Evolutionary conservation across 257 asterid genomes (phyloP), one percentile per base, ranked within the genome.

Genomic region (Verbena officinalis): DNA sequence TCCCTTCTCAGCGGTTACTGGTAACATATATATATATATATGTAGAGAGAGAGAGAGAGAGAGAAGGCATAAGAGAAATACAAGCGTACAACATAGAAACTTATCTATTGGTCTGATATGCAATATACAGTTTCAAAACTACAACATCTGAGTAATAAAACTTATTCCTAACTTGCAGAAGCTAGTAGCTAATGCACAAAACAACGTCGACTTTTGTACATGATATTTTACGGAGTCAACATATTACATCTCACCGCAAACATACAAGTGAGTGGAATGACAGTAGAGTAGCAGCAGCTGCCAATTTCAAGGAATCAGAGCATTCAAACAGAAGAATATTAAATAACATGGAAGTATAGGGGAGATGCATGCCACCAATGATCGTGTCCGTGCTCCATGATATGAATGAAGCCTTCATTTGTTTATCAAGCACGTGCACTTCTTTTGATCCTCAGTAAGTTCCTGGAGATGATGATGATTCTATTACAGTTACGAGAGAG

Each of bases 361-460:
- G 33, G 2, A 27, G 33, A 27, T 27, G 5, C 33, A 27, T 5
- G n/a, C 33, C 2, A 27, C 33, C 33, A 2, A 27, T 27, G 5
- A 27, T n/a, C n/a, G n/a, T 5, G 33, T 27, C 2, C 33, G 2
- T 2, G 33, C 4, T 27, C 33, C 33, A n/a, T 27, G 33, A 27
- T 27, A 27, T 5, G 33, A 27, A 27, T 5, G 33, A 27, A 5
- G 33, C 56, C 75, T 60, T 79, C 79, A 87, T 62, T 77, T 77
- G 23, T 84, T 65, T 49, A 48, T 73, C 3, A 68, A 78, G 84
- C 98, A 88, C 46, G 73, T 86, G 80, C 98, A 91, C 58, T 87
- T 84, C 91, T 80, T 86, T 75, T 91, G 95, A 73, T 84, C 84
- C 83, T 91, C 95, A 5, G 77, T 66, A 53, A 88, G 95, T 61